Conservation (phyloP, 1,284 basidiomycete genomes). For the Somion occarium region DNA sequence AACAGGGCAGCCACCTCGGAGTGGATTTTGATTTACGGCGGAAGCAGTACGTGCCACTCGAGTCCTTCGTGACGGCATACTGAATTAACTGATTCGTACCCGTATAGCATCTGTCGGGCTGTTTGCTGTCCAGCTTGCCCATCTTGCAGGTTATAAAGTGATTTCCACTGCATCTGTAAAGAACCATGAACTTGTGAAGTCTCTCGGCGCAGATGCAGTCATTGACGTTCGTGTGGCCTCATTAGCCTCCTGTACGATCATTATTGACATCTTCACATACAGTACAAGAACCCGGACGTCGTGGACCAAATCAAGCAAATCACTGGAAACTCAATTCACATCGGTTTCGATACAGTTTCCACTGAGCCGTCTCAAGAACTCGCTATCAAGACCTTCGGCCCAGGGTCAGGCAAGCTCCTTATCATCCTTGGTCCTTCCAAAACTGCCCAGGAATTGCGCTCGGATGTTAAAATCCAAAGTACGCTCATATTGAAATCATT, state of each 20-base stretch:
- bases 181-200: constrained; percentile 33
- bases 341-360: constrained; percentile 21
- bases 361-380: constrained; percentile 13
- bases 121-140: constrained; percentile 41
- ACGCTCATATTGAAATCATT: constrained; percentile 1
- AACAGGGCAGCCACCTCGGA: constrained; percentile 14
- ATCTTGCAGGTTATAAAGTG: constrained; percentile 36
- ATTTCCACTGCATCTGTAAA: constrained; percentile 36
- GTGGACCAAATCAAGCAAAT: constrained; percentile 20
- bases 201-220: constrained; percentile 37
- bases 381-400: constrained; percentile 14
- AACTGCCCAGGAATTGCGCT: constrained; percentile 11
- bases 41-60: constrained; percentile 24
- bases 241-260: no score
- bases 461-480: constrained; percentile 15
- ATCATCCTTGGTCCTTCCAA: constrained; percentile 10
- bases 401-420: constrained; percentile 16
- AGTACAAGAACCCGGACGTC: constrained; percentile 23
- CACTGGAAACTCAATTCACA: constrained; percentile 18
- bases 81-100: no score
- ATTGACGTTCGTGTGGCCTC: constrained; percentile 30
- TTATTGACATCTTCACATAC: no score
- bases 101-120: constrained; percentile 35
- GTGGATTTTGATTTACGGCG: constrained; percentile 29
- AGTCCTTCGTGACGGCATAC: no score